A percentile compares a stretch with the other conserved stretches of the same genome.
Evolutionary conservation across 768 basidiomycete genomes (phyloP).

Genomic region (Kwoniella mangroviensis): DNA sequence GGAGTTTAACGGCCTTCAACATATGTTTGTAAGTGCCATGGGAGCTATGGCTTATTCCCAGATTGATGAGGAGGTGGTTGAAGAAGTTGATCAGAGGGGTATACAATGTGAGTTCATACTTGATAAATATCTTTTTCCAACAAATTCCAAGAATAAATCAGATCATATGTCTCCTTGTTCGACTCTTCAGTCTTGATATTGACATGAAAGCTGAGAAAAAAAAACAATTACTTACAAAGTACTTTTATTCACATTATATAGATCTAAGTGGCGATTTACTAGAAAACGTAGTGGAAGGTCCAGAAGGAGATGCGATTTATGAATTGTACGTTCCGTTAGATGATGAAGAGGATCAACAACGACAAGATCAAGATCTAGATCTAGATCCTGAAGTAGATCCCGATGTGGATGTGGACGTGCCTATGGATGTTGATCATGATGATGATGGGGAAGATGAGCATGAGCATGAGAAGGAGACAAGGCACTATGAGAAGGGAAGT

Average conservation of each 20-base stretch:
- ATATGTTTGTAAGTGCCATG: constrained; percentile 46
- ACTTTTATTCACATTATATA: background rate
- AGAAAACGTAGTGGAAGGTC: constrained; percentile 53
- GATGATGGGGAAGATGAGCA: constrained; percentile 1
- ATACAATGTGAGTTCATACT: constrained; percentile 29
- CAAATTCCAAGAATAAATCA: too few relatives aligned
- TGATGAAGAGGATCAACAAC: constrained; percentile 14
- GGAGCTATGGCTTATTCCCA: constrained; percentile 50
- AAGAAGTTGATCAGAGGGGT: constrained; percentile 22
- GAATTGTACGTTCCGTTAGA: constrained; percentile 47
- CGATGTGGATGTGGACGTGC: constrained; percentile 1
- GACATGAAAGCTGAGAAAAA: too few relatives aligned
- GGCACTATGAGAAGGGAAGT: background rate
- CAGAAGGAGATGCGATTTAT: constrained; percentile 55
- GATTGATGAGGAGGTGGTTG: constrained; percentile 25
- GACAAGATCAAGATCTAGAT: background rate
- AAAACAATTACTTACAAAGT: too few relatives aligned
- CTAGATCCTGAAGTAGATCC: background rate
- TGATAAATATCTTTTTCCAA: background rate
- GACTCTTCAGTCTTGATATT: too few relatives aligned
- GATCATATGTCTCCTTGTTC: too few relatives aligned
- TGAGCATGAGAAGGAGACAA: background rate
- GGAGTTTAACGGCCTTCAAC: constrained; percentile 50
- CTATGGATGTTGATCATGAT: constrained; percentile 3
- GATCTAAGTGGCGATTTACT: constrained; percentile 53